Percentiles rank a stretch among this genome's conserved stretches.
phyloP scores from a whole-genome alignment of 2,329 filamentous ascomycete genomes.

The Blastomyces emzantsi region DNA sequence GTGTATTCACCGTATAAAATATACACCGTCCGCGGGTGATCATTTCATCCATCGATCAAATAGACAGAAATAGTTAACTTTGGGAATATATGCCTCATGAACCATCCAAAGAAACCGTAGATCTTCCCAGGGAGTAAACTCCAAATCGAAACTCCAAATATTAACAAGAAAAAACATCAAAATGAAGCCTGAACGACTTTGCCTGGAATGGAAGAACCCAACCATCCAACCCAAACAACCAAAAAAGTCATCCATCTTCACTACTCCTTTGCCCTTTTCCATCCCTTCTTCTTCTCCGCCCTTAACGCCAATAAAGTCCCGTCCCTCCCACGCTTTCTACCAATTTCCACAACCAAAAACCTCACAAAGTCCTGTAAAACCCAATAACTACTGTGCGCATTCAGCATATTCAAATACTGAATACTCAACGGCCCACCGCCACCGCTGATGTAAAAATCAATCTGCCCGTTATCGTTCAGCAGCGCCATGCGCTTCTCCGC shows the following conservation, averaged over 20 bases:
- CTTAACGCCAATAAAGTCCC: conserved; percentile 47
- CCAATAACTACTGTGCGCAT: conserved; percentile 95
- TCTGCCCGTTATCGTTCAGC: conserved; percentile 92
- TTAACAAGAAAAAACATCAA: not conserved
- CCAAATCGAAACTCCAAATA: not conserved
- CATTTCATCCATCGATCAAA: not conserved
- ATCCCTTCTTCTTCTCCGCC: conserved; percentile 44
- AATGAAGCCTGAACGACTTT: not conserved
- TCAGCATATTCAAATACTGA: conserved; percentile 94
- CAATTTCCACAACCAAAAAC: conserved; percentile 81
- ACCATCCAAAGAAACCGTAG: not conserved
- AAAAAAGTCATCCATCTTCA: not conserved
- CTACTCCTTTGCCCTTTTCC: conserved; percentile 35
- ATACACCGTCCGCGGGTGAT: not conserved
- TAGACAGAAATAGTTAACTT: not conserved
- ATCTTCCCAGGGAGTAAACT: too few relatives aligned
- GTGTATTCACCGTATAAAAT: not conserved
- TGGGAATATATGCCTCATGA: not conserved
- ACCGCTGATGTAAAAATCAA: conserved; percentile 80
- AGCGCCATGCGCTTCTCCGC: conserved; percentile 80
- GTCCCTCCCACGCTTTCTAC: conserved; percentile 59
- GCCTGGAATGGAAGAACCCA: not conserved
- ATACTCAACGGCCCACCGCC: conserved; percentile 84
- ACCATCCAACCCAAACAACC: not conserved
- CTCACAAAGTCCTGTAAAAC: conserved; percentile 76